phyloP scores from a whole-genome alignment of 108 stramenopile genomes.

The Parietichytrium sp. region DNA sequence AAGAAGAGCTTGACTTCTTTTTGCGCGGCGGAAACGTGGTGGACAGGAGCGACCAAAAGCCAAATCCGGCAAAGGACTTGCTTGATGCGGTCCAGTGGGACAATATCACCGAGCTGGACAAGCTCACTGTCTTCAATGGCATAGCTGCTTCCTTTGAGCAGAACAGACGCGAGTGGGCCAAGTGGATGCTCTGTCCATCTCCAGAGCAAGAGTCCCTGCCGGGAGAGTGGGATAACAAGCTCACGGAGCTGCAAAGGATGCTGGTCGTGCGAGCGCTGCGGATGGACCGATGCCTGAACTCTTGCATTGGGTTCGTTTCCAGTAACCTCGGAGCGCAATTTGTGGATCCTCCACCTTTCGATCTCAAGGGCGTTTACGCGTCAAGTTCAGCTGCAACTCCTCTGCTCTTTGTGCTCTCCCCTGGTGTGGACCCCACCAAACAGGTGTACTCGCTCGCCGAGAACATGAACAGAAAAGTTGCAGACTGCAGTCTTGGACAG shows the following conservation, averaged over 20 bases:
- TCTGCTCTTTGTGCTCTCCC: constrained; percentile 66
- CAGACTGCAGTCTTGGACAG: constrained; percentile 64
- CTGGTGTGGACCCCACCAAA: constrained; percentile 69
- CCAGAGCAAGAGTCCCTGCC: constrained; percentile 63
- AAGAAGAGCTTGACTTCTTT: constrained; percentile 65
- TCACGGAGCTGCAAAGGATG: constrained; percentile 63
- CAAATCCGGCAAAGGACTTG: constrained; percentile 58
- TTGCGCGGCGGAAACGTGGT: constrained; percentile 62
- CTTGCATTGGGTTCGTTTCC: constrained; percentile 56
- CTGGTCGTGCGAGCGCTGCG: constrained; percentile 61
- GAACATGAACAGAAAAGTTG: constrained; percentile 37
- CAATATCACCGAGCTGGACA: constrained; percentile 66
- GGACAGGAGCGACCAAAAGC: constrained; percentile 57
- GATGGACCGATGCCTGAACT: constrained; percentile 59
- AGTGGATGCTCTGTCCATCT: constrained; percentile 57
- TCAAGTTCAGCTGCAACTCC: constrained; percentile 50
- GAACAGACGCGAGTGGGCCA: constrained; percentile 61
- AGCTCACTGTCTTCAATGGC: constrained; percentile 55
- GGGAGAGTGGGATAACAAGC: constrained; percentile 63
- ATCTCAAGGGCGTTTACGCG: constrained; percentile 53
- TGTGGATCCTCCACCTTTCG: constrained; percentile 62
- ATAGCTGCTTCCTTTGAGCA: constrained; percentile 60
- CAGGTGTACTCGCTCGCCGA: constrained; percentile 50
- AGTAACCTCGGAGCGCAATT: constrained; percentile 61
- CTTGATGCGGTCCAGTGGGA: constrained; percentile 64